These are phyloP conservation scores for Trichosporon sp. DNA, from an alignment of 1,284 basidiomycete genomes.

Conservation along the genomic window DNA sequence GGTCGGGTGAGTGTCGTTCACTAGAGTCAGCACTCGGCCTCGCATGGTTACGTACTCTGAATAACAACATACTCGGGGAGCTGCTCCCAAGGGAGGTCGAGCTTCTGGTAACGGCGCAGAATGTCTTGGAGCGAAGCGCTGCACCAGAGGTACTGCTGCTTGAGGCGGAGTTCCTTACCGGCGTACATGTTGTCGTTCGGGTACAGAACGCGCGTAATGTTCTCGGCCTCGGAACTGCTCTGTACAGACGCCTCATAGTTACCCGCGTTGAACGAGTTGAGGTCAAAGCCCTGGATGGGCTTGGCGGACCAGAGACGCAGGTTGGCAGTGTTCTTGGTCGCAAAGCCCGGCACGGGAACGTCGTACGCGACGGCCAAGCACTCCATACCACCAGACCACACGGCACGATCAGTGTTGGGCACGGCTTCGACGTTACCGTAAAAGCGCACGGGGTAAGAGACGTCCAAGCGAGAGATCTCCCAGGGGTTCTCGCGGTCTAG, in stretches of 20 bases:
- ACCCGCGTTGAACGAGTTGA: slow-evolving; percentile 89
- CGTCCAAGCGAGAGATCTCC: slow-evolving; percentile 84
- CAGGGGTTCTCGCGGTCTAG: slow-evolving; percentile 76
- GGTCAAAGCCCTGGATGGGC: slow-evolving; percentile 86
- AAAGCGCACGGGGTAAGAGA: slow-evolving; percentile 71
- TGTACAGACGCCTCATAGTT: slow-evolving; percentile 86
- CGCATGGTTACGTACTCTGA: slow-evolving; percentile 60
- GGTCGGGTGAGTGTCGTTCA: slow-evolving; percentile 82
- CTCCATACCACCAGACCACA: slow-evolving; percentile 88
- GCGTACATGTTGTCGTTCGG: slow-evolving; percentile 59
- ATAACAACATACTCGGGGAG: slow-evolving; percentile 85
- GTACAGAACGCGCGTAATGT: slow-evolving; percentile 84
- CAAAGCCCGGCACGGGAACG: slow-evolving; percentile 75
- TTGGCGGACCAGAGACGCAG: slow-evolving; percentile 66
- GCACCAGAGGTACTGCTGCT: slow-evolving; percentile 92
- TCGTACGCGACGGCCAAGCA: slow-evolving; percentile 88
- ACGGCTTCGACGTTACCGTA: slow-evolving; percentile 76
- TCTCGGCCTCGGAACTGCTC: slow-evolving; percentile 80
- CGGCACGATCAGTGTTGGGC: slow-evolving; percentile 64
- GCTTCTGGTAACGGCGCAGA: slow-evolving; percentile 61
- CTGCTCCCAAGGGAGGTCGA: slow-evolving; percentile 54
- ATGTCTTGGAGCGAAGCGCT: slow-evolving; percentile 74
- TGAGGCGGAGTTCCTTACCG: slow-evolving; percentile 86
- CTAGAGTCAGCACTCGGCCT: slow-evolving; percentile 26
- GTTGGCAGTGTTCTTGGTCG: slow-evolving; percentile 59